Evolutionary conservation across 768 basidiomycete genomes (phyloP), one percentile per base, ranked within the genome.

Genomic region (Kondoa malvinella): DNA sequence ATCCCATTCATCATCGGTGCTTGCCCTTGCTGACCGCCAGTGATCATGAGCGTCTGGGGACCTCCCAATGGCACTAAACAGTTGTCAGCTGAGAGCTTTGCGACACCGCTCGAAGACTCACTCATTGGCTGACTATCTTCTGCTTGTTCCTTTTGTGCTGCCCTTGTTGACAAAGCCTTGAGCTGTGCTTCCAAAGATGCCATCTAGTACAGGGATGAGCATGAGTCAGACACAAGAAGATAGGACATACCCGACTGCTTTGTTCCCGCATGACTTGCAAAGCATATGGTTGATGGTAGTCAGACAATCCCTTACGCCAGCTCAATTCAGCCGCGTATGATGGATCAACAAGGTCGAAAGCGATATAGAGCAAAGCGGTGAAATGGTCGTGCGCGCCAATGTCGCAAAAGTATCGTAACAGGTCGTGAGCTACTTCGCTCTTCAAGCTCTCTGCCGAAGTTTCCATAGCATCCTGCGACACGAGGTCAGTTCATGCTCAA

Each of bases 311-410:
- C 73, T 95, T 86, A 76, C 89, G 87, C 95, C 95, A 97, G 70
- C 91, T 91, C 34, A 95, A 80, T 77, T 95, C 94, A 78, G 92
- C 88, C 30, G 95, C 90, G 67, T 92, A 78, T 74, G 97, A 94
- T 1, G 91, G 83, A 58, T 89, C 86, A 65, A 97, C 79, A n/a
- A 97, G 82, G 78, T 99, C 94, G 80, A 92, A 99, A 80, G 92
- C 95, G 65, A 87, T 83, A 73, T 85, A 97, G 27, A 97, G 70
- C 64, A n/a, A 71, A 14, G 72, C 89, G 0, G 90, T 87, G 77
- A 94, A 99, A 78, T 91, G 94, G 76, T 99, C 95, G 79, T 92
- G 92, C 82, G 94, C 94, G 34, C 95, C 95, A 71, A 99, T 96
- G 78, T 91, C 89, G 67, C 95, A 92, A 76, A 97, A 99, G 81